Evolutionary conservation across 495 filamentous ascomycete genomes (phyloP).

Genomic region (Penicillium alfredii): DNA sequence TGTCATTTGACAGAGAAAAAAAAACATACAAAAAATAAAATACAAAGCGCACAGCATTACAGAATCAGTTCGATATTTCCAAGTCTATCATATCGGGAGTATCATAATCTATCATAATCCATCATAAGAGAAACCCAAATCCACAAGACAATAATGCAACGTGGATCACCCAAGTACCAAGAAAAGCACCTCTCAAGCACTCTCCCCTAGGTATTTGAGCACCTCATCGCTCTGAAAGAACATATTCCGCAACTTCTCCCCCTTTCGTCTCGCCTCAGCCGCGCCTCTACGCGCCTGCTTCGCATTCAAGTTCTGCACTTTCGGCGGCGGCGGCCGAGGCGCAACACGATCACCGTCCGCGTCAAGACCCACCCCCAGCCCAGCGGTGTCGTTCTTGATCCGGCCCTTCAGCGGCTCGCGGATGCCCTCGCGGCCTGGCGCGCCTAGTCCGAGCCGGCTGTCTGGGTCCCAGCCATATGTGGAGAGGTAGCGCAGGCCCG

Average conservation of each 20-base stretch:
- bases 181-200: slow-evolving; percentile 3
- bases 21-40: too few relatives aligned
- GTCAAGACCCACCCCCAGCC: slow-evolving; percentile 51
- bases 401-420: slow-evolving; percentile 67
- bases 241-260: slow-evolving; percentile 56
- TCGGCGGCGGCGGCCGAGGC: slow-evolving; percentile 36
- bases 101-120: too few relatives aligned
- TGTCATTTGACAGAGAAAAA: too few relatives aligned
- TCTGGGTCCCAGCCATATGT: slow-evolving; percentile 88
- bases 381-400: slow-evolving; percentile 67
- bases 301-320: slow-evolving; percentile 58
- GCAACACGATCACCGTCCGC: slow-evolving; percentile 19
- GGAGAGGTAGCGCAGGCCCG: slow-evolving; percentile 69
- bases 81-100: too few relatives aligned
- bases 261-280: slow-evolving; percentile 53
- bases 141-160: too few relatives aligned
- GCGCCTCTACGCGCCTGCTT: slow-evolving; percentile 60
- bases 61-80: too few relatives aligned
- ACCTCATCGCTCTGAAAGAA: slow-evolving; percentile 67
- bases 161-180: not conserved
- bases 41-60: too few relatives aligned
- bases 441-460: slow-evolving; percentile 64
- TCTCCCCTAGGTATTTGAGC: slow-evolving; percentile 61
- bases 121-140: not conserved
- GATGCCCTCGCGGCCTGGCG: slow-evolving; percentile 61